A percentile compares a stretch with the other conserved stretches of the same genome.
phyloP scores from a whole-genome alignment of 768 basidiomycete species.

The Russula abietina region DNA sequence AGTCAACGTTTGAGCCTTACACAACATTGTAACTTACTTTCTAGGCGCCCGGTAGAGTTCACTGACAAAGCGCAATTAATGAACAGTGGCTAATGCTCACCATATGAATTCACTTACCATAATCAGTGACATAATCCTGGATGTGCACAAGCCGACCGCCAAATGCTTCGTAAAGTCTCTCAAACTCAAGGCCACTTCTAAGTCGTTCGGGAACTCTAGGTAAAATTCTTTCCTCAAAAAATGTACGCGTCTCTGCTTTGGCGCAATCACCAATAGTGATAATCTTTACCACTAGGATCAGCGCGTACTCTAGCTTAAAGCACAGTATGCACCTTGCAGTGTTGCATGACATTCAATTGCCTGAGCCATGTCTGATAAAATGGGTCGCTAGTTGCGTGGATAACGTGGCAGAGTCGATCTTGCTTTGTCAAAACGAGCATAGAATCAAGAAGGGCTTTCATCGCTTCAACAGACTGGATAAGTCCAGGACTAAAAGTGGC shows the following conservation, averaged over 20 bases:
- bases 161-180: slow-evolving; percentile 68
- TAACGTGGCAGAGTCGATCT: slow-evolving; percentile 76
- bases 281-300: slow-evolving; percentile 39
- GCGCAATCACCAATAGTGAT: slow-evolving; percentile 77
- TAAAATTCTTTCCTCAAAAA: slow-evolving; percentile 57
- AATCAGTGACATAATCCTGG: slow-evolving; percentile 74
- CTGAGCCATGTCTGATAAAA: slow-evolving; percentile 82
- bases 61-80: slow-evolving; percentile 38
- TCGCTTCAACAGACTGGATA: slow-evolving; percentile 70
- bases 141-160: slow-evolving; percentile 83
- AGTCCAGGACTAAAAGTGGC: slow-evolving; percentile 50
- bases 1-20: neutral
- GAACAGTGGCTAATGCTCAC: neutral
- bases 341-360: slow-evolving; percentile 74
- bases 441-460: slow-evolving; percentile 80
- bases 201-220: slow-evolving; percentile 66
- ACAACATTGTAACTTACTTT: slow-evolving; percentile 43
- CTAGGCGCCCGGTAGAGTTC: slow-evolving; percentile 64
- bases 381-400: slow-evolving; percentile 77
- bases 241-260: slow-evolving; percentile 61
- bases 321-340: slow-evolving; percentile 55
- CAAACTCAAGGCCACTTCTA: slow-evolving; percentile 54
- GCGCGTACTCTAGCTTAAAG: neutral
- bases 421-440: slow-evolving; percentile 86
- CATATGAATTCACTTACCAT: slow-evolving; percentile 39